Evolutionary conservation across 805 yeast species (phyloP), one percentile per base, ranked within the genome.

Genomic region (Priceomyces medius): DNA sequence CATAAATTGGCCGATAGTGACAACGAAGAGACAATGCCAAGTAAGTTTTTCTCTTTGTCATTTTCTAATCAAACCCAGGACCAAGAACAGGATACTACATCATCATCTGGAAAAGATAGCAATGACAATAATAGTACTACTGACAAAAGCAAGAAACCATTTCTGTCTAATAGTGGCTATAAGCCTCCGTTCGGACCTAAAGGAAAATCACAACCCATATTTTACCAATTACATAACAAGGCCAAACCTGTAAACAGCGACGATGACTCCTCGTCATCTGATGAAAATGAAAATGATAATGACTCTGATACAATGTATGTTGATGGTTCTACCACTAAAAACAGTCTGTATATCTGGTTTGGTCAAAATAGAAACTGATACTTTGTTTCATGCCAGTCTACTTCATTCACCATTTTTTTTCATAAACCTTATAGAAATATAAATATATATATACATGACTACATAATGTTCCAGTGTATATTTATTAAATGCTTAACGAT

Each of bases 281-380:
- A 38, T 17, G 37, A 26, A 20, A 51, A 46, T 23, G 53, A 48
- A 16, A 53, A 46, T 17, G 54, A 51, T 16, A 36, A 37, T n/a
- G 42, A 42, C 27, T 35, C 26, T n/a, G 43, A 32, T 16, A 37
- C 28, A 23, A 39, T 35, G 43, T 35, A 38, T 20, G 38, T 37
- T 12, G 33, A 23, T 27, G 35, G 20, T 9, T 21, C 38, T 19
- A 20, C 3, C 26, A 43, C 39, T 3, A 35, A 42, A 23, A 45
- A 43, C 28, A 44, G 45, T 31, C 56, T 55, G 44, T 60, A 59
- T 48, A 50, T 59, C 44, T 68, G 74, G 73, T 64, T 68, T 53
- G 72, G 73, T 8, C 63, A 61, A 48, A 67, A 66, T 45, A 53
- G 56, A 48, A 32, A 32, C 8, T 32, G 23, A 32, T 10, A 12